Base-by-base conservation (phyloP, 345 rosid genomes). In the Streptanthus diversifolius region DNA sequence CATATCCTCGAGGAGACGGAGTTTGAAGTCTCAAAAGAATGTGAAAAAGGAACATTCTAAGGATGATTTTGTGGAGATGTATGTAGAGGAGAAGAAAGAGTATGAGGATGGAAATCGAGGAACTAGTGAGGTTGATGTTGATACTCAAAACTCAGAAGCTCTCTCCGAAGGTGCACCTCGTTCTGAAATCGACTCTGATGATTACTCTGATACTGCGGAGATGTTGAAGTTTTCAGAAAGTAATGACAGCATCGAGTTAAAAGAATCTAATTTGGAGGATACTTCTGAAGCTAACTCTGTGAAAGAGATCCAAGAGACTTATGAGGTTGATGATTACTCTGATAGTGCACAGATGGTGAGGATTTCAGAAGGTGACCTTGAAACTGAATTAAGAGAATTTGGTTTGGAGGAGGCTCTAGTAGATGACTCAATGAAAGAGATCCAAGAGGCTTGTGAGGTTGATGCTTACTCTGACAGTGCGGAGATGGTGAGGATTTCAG, bases 21-120 rank as follows among this genome's bases (percentile, higher is more conserved):
- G 82, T 19, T 35, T 91, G 82, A 90, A 87, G 83, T 57, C 81
- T 6, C 92, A 88, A 70, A 91, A 77, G 78, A 78, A 79, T 69
- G 56, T 67, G 51, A 87, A 81, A 49, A 63, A 43, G 68, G 89
- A 53, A 81, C 78, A 49, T 71, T 55, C 75, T 17, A 67, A 62
- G 74, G 68, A 53, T 13, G 77, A 83, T 68, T 78, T 76, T 25
- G 64, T 89, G 47, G 85, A 83, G 66, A 77, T 84, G 43, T 80
- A 75, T 76, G 80, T 79, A 19, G 80, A 74, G 48, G 77, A 47
- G 71, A 77, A 66, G 41, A 75, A 66, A 60, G 72, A 67, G 61
- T 67, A 12, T 36, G 63, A 39, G 52, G 9, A 55, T 44, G 81
- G 36, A 56, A 47, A 49, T 5, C 72, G 55, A 60, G 65, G 13